Base-by-base conservation (phyloP, 345 rosid species). In the Dipteronia dyeriana region DNA sequence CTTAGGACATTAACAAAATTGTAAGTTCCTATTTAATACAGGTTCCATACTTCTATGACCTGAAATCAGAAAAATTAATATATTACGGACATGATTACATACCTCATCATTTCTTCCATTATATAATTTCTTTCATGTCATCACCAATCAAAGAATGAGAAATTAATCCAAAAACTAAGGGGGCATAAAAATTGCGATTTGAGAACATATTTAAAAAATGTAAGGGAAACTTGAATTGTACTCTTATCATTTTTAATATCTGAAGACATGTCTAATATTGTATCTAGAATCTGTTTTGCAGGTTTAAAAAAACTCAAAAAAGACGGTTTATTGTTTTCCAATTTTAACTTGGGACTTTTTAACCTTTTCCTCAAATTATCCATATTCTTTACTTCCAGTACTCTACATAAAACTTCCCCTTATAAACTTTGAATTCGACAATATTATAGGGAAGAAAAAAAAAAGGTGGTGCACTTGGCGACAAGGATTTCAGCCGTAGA, bases 1-100 rank as follows among this genome's bases (percentile, higher is more conserved):
- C 41, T 59, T 39, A 57, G 61, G 34, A 23, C 54, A 73, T 66
- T 31, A 29, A 34, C 25, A 53, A 71, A 54, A 31, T n/a, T n/a
- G 57, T 65, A 14, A 19, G 53, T 59, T 23, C 23, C 17, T 22
- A 57, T 34, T 14, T 49, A 75, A 51, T 16, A 19, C 62, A 20
- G 8, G 54, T 51, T 75, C 63, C 34, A 66, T 20, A 23, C 54
- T 51, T 75, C 63, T 53, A 66, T 20, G 41, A 54, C 49, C 56
- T 4, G 41, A 31, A 70, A 43, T 22, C 22, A 61, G 8, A 49
- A 61, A 39, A 72, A 26, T 39, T 64, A 53, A 53, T 53, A 31
- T 71, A 14, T 71, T 17, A 1, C 10, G 19, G 38, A 29, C n/a
- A 47, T 20, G 29, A 43, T 43, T 22, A 20, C 49, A 68, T 45